These are phyloP conservation scores for Melampsora americana DNA, from an alignment of 1,284 basidiomycete species.

Conservation along the genomic window DNA sequence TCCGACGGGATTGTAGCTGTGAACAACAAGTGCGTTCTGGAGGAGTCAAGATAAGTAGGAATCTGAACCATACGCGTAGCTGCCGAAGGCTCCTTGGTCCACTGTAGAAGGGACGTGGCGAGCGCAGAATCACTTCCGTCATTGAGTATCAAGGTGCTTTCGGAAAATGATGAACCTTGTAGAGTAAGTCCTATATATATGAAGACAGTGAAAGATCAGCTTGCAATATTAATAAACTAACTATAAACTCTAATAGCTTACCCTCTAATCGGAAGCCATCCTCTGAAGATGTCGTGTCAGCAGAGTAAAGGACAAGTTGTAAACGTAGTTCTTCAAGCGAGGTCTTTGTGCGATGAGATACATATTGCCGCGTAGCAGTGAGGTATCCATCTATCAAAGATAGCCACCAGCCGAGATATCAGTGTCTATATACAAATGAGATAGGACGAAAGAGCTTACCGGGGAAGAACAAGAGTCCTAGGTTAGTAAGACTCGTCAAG, in stretches of 20 bases:
- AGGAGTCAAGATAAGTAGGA: conserved; percentile 36
- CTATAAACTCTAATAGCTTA: conserved; percentile 55
- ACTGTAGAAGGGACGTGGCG: conserved; percentile 16
- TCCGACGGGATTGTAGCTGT: conserved; percentile 17
- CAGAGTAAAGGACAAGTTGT: conserved; percentile 72
- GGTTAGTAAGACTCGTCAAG: conserved; percentile 68
- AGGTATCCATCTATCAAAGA: conserved; percentile 68
- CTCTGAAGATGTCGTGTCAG: conserved; percentile 54
- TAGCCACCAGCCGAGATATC: background rate
- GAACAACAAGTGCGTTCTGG: conserved; percentile 39
- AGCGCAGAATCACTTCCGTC: conserved; percentile 60
- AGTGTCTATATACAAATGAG: background rate
- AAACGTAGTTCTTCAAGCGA: conserved; percentile 83
- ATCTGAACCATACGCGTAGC: conserved; percentile 2
- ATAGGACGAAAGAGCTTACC: conserved; percentile 51
- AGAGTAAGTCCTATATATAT: conserved; percentile 67
- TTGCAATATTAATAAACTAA: conserved; percentile 42
- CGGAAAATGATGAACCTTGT: conserved; percentile 75
- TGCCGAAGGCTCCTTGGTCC: conserved; percentile 11
- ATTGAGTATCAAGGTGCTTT: conserved; percentile 69
- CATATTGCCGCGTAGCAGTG: conserved; percentile 85
- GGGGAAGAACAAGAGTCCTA: conserved; percentile 90
- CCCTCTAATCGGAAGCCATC: conserved; percentile 79
- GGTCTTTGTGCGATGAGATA: conserved; percentile 83
- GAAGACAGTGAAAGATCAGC: conserved; percentile 50